phyloP scores from a whole-genome alignment of 352 stramenopile genomes.

The Phytophthora vignae region DNA sequence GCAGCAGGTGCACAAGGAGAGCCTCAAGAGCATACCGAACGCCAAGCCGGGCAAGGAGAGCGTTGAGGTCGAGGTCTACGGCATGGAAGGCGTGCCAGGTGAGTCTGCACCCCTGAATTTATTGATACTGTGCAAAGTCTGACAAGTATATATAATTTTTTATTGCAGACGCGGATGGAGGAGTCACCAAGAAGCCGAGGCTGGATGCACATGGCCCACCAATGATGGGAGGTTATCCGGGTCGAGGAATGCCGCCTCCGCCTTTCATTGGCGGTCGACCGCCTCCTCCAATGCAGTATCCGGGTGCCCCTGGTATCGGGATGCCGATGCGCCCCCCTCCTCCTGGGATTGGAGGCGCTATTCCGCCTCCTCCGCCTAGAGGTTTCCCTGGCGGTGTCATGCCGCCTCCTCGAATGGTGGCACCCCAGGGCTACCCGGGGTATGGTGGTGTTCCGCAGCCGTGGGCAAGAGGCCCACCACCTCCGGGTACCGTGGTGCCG shows the following conservation, averaged over 20 bases:
- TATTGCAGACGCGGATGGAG: slow-evolving; percentile 26
- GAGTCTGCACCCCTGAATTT: slow-evolving; percentile 18
- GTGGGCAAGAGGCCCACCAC: slow-evolving; percentile 30
- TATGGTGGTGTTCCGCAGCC: slow-evolving; percentile 39
- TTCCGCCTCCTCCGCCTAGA: slow-evolving; percentile 41
- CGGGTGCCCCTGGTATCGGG: slow-evolving; percentile 46
- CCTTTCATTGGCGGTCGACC: slow-evolving; percentile 54
- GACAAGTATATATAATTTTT: slow-evolving; percentile 3
- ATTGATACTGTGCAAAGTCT: neutral
- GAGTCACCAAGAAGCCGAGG: slow-evolving; percentile 52
- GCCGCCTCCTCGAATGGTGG: slow-evolving; percentile 38
- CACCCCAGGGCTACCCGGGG: slow-evolving; percentile 33
- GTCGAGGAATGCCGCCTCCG: slow-evolving; percentile 53
- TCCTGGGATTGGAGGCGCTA: slow-evolving; percentile 36
- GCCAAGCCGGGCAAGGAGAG: slow-evolving; percentile 86
- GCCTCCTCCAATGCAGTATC: slow-evolving; percentile 57
- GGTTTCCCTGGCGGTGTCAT: slow-evolving; percentile 51
- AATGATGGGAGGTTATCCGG: slow-evolving; percentile 55
- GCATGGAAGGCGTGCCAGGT: slow-evolving; percentile 88
- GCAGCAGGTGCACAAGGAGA: slow-evolving; percentile 91
- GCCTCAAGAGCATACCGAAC: slow-evolving; percentile 82
- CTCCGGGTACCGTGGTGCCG: slow-evolving; percentile 27
- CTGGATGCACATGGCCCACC: slow-evolving; percentile 39
- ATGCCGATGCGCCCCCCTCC: slow-evolving; percentile 64
- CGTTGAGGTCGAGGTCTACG: slow-evolving; percentile 89